Percentiles rank a stretch among this genome's conserved stretches.
Evolutionary conservation across 2,329 filamentous ascomycete genomes (phyloP).

Genomic region (Chrysoporthe austroafricana): DNA sequence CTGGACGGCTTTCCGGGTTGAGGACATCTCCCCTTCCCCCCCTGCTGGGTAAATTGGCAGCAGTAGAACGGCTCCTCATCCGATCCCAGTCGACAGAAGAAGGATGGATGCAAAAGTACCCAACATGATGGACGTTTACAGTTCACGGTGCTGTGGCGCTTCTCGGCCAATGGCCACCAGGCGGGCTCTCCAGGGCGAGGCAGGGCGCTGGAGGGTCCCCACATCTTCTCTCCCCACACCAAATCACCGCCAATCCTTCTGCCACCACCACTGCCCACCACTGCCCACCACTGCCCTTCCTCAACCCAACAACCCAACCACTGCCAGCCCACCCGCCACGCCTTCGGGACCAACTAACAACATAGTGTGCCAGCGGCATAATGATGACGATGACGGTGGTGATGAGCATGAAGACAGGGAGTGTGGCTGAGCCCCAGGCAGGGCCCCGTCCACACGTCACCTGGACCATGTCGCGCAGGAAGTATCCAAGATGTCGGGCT

Average conservation of each 20-base stretch:
- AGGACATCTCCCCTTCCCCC: neutral
- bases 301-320: no score
- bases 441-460: neutral
- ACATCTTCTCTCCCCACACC: conserved; percentile 3
- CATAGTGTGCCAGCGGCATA: no score
- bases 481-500: neutral
- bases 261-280: neutral
- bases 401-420: neutral
- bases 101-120: no score
- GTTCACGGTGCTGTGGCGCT: no score
- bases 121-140: no score
- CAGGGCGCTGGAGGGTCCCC: neutral
- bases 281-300: neutral
- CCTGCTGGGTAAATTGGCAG: neutral
- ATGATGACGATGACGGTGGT: no score
- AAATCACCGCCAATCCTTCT: conserved; percentile 22
- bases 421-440: neutral
- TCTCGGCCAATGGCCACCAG: neutral
- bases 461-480: neutral
- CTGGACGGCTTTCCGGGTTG: neutral
- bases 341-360: no score
- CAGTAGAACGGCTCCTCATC: neutral
- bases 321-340: no score
- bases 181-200: neutral
- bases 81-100: neutral